Percentiles rank a stretch among this genome's conserved stretches.
phyloP scores from a whole-genome alignment of 2,329 filamentous ascomycete species.

The Fusarium napiforme region DNA sequence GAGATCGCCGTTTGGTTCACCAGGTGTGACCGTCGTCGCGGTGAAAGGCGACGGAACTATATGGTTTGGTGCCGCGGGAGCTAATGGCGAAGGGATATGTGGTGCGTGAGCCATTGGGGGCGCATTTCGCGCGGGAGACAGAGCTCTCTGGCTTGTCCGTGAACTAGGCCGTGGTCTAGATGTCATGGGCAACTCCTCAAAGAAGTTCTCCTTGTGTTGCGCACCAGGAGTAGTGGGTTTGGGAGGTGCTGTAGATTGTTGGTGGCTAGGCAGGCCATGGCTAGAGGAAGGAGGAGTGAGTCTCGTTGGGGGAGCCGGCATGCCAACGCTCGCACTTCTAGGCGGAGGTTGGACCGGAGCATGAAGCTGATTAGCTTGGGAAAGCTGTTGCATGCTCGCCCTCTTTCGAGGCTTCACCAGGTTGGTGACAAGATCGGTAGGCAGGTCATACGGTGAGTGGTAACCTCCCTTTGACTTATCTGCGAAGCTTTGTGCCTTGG shows the following conservation, averaged over 20 bases:
- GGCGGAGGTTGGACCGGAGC: slow-evolving; percentile 56
- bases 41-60: slow-evolving; percentile 35
- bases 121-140: slow-evolving; percentile 55
- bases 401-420: slow-evolving; percentile 74
- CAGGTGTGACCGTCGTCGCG: slow-evolving; percentile 10
- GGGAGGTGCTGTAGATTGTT: slow-evolving; percentile 47
- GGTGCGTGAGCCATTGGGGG: slow-evolving; percentile 41
- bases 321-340: slow-evolving; percentile 70
- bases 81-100: slow-evolving; percentile 43
- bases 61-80: slow-evolving; percentile 34
- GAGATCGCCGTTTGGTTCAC: slow-evolving; percentile 19
- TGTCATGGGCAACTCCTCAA: slow-evolving; percentile 78
- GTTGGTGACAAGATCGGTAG: slow-evolving; percentile 75
- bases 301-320: slow-evolving; percentile 45
- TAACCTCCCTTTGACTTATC: slow-evolving; percentile 94
- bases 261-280: slow-evolving; percentile 46
- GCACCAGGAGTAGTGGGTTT: slow-evolving; percentile 52
- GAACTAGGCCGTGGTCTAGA: slow-evolving; percentile 70
- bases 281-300: slow-evolving; percentile 51
- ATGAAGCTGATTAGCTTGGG: slow-evolving; percentile 54
- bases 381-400: slow-evolving; percentile 66
- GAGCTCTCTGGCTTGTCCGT: slow-evolving; percentile 59
- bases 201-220: slow-evolving; percentile 69
- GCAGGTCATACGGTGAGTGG: slow-evolving; percentile 92
- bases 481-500: slow-evolving; percentile 82